Percentiles rank a stretch among this genome's conserved stretches.
These are phyloP conservation scores for Fusarium equiseti DNA, from an alignment of 2,329 filamentous ascomycete genomes.

Conservation along the genomic window DNA sequence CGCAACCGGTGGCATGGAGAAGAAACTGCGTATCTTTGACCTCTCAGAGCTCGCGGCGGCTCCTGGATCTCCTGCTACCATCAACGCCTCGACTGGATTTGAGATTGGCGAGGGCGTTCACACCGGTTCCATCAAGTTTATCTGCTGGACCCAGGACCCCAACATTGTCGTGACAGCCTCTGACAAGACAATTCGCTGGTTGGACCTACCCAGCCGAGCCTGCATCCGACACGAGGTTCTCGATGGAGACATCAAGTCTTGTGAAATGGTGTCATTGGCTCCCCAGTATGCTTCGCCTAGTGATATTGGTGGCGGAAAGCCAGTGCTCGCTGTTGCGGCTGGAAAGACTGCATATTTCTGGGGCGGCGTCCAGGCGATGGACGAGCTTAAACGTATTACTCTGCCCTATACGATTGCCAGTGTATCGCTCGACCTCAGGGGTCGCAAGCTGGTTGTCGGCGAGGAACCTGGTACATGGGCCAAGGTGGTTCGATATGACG, in stretches of 20 bases:
- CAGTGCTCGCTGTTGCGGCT: conserved; percentile 89
- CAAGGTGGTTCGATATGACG: conserved; percentile 91
- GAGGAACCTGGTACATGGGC: conserved; percentile 96
- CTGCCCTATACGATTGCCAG: conserved; percentile 90
- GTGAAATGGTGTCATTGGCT: conserved; percentile 83
- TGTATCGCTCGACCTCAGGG: conserved; percentile 85
- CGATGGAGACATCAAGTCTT: conserved; percentile 89
- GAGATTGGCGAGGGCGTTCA: conserved; percentile 91
- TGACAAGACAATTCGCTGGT: conserved; percentile 94
- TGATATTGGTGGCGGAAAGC: conserved; percentile 75
- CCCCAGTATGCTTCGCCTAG: conserved; percentile 67
- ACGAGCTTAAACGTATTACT: conserved; percentile 81
- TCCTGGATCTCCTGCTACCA: conserved; percentile 57
- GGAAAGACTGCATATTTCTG: conserved; percentile 96
- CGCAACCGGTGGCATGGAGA: conserved; percentile 94
- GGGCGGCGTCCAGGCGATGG: conserved; percentile 77
- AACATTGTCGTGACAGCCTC: conserved; percentile 92
- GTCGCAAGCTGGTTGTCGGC: conserved; percentile 88
- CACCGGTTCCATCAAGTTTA: conserved; percentile 91
- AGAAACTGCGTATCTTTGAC: conserved; percentile 95
- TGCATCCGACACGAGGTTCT: conserved; percentile 82
- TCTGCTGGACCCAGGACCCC: conserved; percentile 91
- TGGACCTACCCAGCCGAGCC: conserved; percentile 82
- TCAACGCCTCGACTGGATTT: conserved; percentile 74
- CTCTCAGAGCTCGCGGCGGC: conserved; percentile 70